phyloP scores from a whole-genome alignment of 1,284 basidiomycete species.

The Entoloma clypeatum region DNA sequence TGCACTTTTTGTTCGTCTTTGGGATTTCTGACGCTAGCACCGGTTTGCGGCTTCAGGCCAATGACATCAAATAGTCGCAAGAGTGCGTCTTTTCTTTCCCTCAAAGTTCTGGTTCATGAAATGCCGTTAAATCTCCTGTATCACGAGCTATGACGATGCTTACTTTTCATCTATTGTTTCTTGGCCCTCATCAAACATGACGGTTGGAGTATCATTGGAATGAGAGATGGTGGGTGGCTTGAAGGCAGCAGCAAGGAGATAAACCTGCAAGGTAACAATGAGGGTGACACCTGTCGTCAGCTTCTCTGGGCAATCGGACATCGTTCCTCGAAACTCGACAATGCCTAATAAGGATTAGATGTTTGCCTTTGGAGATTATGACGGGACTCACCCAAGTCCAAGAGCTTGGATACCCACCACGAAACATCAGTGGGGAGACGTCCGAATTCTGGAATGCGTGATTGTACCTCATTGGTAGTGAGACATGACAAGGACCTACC shows the following conservation, averaged over 20 bases:
- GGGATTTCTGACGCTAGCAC: slow-evolving; percentile 33
- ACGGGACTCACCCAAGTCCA: slow-evolving; percentile 57
- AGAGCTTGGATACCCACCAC: slow-evolving; percentile 64
- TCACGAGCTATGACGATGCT: neutral
- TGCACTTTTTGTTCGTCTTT: slow-evolving; percentile 36
- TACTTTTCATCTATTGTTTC: slow-evolving; percentile 71
- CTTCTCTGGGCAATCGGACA: slow-evolving; percentile 67
- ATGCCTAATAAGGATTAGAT: slow-evolving; percentile 40
- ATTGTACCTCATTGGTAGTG: slow-evolving; percentile 7
- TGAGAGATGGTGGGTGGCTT: slow-evolving; percentile 37
- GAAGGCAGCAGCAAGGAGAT: slow-evolving; percentile 65
- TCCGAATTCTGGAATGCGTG: slow-evolving; percentile 56
- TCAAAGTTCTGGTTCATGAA: slow-evolving; percentile 41
- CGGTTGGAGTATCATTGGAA: slow-evolving; percentile 31
- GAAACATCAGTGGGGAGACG: slow-evolving; percentile 66
- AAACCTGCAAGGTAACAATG: slow-evolving; percentile 66
- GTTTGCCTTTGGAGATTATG: slow-evolving; percentile 1
- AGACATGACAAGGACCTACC: slow-evolving; percentile 39
- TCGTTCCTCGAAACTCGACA: slow-evolving; percentile 57
- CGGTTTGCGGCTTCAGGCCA: slow-evolving; percentile 52
- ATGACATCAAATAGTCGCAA: slow-evolving; percentile 62
- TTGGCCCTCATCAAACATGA: slow-evolving; percentile 63
- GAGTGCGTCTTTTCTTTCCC: slow-evolving; percentile 72
- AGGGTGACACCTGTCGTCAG: slow-evolving; percentile 67
- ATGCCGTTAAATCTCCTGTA: neutral